Base-by-base conservation (phyloP, 495 filamentous ascomycete genomes). In the Immersiella caudata region DNA sequence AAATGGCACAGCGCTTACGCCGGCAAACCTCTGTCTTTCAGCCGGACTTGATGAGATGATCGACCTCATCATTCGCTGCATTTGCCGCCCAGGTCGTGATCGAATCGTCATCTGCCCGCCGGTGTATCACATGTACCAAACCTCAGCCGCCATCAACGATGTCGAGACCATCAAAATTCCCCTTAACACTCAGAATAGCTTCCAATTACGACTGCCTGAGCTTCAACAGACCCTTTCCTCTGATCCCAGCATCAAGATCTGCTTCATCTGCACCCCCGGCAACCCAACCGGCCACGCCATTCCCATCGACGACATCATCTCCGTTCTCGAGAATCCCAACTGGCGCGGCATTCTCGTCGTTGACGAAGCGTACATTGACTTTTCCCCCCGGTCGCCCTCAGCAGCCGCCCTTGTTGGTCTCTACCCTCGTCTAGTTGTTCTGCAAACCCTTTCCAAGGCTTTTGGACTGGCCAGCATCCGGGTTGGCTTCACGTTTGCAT, bases 101-200 rank as follows among this genome's bases (percentile, higher is more conserved):
- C 5, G 16, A 6, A 54, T 54, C 21, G 6, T 54, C 50, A 54
- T 54, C 50, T 54, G 50, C 16, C 50, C 50, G 6, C 50, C 50
- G 6, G 50, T 54, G 21, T 54, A 54, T 18, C 50, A 54, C 50
- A 54, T 54, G 50, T 54, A 54, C 50, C 50, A 54, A 22, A 54
- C 50, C 50, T 54, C 50, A 22, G 50, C 50, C 50, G n/a, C 50
- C 50, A 54, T 54, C 50, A 54, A 54, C 50, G 50, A 54, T 18
- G 21, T 54, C 4, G 50, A 6, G n/a, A 54, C 50, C 18, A 4
- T 54, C 18, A 22, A 6, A 6, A 18, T 54, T 4, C 50, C 50
- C 18, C 50, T 54, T 18, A 4, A 6, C 50, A 5, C 50, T 18
- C 50, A 54, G 5, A 6, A 18, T 18, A n/a, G 16, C 50, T 54